Base-by-base conservation (phyloP, 345 rosid genomes). In the Ailanthus altissimus region DNA sequence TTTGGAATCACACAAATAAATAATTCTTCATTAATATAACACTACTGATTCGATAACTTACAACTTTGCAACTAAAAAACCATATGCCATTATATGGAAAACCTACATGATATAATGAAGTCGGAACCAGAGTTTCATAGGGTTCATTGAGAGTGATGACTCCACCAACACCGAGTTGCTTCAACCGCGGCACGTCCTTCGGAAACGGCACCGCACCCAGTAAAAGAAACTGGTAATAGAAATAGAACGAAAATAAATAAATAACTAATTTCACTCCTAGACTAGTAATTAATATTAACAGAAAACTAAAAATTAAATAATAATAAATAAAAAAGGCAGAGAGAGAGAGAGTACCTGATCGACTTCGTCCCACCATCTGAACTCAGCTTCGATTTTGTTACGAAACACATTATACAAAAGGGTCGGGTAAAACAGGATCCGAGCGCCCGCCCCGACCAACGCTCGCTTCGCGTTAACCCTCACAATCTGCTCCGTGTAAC, bases 121-220 rank as follows among this genome's bases (percentile, higher is more conserved):
- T 73, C 15, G 96, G 92, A 72, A 92, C 96, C 82, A 94, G 84
- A 76, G 96, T 92, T 82, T 92, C 97, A 38, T 81, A 89, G 65
- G 97, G 86, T 76, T 94, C 98, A 77, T 92, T 94, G 57, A 92
- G 90, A 74, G 97, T 91, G 80, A 92, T 85, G 61, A 94, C 98
- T 18, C 90, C 96, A 79, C 92, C 86, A 60, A 91, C 96, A 2
- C 97, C 95, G 16, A 94, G 72, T 68, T 86, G 75, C 86, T 94
- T 91, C 83, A 94, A 75, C 28, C 89, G 78, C 0, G 85, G 93
- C 70, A 94, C 97, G 72, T 94, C 97, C 76, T 85, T 91, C 32
- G 92, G 95, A 73, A 93, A 94, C 18, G 98, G 98, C 75, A 94
- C 97, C 13, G 97, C 97, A 54, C 97, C 97, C 74, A 94, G 84